Evolutionary conservation across 2,329 filamentous ascomycete species (phyloP), one percentile per base, ranked within the genome.

Genomic region (Phoma herbarum): DNA sequence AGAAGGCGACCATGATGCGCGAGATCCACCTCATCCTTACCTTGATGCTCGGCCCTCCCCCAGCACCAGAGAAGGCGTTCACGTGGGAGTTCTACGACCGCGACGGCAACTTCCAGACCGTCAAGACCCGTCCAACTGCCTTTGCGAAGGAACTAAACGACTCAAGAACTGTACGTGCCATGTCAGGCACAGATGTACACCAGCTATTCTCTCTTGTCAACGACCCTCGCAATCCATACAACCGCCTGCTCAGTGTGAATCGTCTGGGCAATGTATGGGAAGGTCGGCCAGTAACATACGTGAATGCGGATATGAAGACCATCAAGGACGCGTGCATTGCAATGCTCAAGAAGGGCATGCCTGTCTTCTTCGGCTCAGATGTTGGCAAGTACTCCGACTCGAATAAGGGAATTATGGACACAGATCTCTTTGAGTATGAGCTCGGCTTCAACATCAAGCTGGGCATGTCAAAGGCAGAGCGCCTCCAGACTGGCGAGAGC

Each of bases 321-420:
- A 87, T 96, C 66, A 96, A 96, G 77, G 73, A 80, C 0, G 88
- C 90, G 0, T 90, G 89, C 67, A 86, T 96, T 47, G 82, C 85
- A 28, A 95, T 93, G 91, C 85, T 96, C 47, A 85, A 87, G 71
- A 87, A 88, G 11, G 92, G 91, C 1, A 79, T 91, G 5, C 92
- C 93, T 10, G 86, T 96, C 49, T 96, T 96, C 83, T 96, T 97
- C 74, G 93, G 93, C 56, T 90, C 86, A 49, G 93, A 97, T 69
- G 92, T 96, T 0, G 92, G 92, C 62, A 91, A 96, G 75, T 93
- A 90, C 77, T 90, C 86, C 55, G 88, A 93, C 72, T 81, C 79
- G 0, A 68, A 68, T 1, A 82, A 84, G 2, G 92, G 92, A 16
- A 87, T 96, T 72, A 93, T 96, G 90, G 92, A 96, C 74, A 84